Evolutionary conservation across 768 basidiomycete genomes (phyloP).

Genomic region (Suillus placidus): DNA sequence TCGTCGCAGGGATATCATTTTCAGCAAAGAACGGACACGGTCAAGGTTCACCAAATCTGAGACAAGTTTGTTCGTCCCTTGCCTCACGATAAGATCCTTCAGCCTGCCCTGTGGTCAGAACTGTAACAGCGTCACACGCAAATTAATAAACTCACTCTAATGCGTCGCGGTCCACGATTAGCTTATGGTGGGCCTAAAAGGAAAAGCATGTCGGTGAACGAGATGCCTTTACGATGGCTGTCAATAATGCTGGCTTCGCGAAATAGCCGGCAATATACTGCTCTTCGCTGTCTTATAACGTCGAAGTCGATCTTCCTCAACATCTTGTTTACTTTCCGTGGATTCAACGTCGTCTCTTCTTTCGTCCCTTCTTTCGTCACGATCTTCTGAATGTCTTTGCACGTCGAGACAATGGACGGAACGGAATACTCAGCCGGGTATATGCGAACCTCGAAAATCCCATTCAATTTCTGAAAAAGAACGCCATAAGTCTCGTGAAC

Average conservation of each 20-base stretch:
- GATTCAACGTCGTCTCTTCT: constrained; percentile 44
- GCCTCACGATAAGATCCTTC: constrained; percentile 77
- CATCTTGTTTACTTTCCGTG: constrained; percentile 58
- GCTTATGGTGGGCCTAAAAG: constrained; percentile 88
- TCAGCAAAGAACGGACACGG: constrained; percentile 78
- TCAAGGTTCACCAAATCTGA: constrained; percentile 85
- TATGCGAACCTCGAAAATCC: constrained; percentile 86
- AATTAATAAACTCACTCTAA: constrained; percentile 63
- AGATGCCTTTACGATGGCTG: constrained; percentile 76
- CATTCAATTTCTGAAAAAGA: constrained; percentile 66
- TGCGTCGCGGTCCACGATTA: constrained; percentile 89
- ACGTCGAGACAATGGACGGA: constrained; percentile 56
- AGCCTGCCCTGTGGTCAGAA: constrained; percentile 48
- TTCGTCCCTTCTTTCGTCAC: constrained; percentile 40
- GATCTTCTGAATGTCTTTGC: constrained; percentile 39
- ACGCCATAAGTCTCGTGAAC: constrained; percentile 9
- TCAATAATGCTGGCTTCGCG: constrained; percentile 84
- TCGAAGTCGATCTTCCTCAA: constrained; percentile 68
- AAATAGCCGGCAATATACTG: constrained; percentile 74
- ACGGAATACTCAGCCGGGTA: constrained; percentile 75
- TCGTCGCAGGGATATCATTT: constrained; percentile 71
- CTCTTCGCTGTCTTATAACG: constrained; percentile 65
- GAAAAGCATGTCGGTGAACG: constrained; percentile 87
- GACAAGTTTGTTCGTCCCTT: constrained; percentile 77
- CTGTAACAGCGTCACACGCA: neutral